Evolutionary conservation across 2,329 filamentous ascomycete species (phyloP).

Genomic region (Dactylellina haptotyla): DNA sequence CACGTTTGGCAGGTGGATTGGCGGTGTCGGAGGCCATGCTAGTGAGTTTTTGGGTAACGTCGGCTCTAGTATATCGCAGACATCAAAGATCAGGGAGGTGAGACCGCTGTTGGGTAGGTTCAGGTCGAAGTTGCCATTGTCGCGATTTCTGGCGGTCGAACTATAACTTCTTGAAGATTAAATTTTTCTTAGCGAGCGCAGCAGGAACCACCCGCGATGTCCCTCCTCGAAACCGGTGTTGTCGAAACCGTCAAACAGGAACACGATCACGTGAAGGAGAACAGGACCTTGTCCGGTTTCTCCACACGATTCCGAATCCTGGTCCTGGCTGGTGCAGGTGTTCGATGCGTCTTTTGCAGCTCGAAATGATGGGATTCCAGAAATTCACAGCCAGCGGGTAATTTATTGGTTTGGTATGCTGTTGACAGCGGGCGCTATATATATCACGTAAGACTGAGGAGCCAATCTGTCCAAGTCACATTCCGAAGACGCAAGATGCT

Average conservation of each 20-base stretch:
- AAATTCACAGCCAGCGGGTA: no score
- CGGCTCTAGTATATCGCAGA: not conserved
- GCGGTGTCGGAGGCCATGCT: conserved; percentile 32
- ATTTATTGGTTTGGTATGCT: no score
- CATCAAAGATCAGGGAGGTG: not conserved
- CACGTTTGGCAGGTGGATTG: conserved; percentile 49
- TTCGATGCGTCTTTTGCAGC: no score
- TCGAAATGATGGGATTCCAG: no score
- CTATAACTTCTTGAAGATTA: conserved; percentile 12
- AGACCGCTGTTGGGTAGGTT: not conserved
- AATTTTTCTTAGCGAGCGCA: conserved; percentile 37
- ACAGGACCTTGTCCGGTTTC: no score
- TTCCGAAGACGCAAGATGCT: not conserved
- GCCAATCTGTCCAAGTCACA: not conserved
- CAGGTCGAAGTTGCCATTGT: conserved; percentile 9
- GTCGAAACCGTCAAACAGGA: conserved; percentile 3
- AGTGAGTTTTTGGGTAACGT: not conserved
- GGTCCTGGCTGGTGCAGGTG: no score
- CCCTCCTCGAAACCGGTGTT: not conserved
- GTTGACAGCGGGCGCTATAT: no score
- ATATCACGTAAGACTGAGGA: not conserved
- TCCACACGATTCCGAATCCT: no score
- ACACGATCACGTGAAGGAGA: conserved; percentile 5
- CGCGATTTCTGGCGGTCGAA: conserved; percentile 14
- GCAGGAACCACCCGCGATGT: not conserved